Percentiles rank a stretch among this genome's conserved stretches.
Evolutionary conservation across 495 filamentous ascomycete species (phyloP).

Genomic region (Apiosordaria backusii): DNA sequence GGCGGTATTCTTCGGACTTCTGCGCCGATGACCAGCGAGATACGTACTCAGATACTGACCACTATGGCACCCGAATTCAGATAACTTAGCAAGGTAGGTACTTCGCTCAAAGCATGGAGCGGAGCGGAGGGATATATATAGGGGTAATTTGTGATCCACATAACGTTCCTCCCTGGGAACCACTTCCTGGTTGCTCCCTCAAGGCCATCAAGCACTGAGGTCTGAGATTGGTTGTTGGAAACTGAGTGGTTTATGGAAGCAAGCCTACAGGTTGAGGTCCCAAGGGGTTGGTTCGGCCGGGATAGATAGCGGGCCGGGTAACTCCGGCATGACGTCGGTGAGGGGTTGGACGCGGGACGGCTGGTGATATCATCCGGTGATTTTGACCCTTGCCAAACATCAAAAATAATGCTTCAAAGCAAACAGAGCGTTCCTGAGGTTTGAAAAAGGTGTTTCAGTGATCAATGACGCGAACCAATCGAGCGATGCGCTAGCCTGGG

Average conservation of each 20-base stretch:
- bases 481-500: background rate
- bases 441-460: background rate
- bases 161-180: too few species aligned
- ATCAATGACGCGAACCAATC: background rate
- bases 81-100: too few species aligned
- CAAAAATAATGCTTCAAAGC: background rate
- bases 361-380: background rate
- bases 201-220: too few species aligned
- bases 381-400: background rate
- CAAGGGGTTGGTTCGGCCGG: background rate
- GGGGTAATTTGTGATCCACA: too few species aligned
- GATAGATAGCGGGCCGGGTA: background rate
- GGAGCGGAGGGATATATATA: too few species aligned
- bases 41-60: too few species aligned
- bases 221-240: too few species aligned
- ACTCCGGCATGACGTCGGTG: background rate
- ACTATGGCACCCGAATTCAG: too few species aligned
- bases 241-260: background rate
- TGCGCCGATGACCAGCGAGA: too few species aligned
- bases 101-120: too few species aligned
- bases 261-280: background rate
- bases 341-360: background rate
- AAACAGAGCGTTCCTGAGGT: background rate
- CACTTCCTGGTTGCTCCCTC: too few species aligned
- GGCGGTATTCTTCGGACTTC: too few species aligned